Evolutionary conservation across 1,284 basidiomycete species (phyloP), one percentile per base, ranked within the genome.

Genomic region (Rhodotorula sp.): DNA sequence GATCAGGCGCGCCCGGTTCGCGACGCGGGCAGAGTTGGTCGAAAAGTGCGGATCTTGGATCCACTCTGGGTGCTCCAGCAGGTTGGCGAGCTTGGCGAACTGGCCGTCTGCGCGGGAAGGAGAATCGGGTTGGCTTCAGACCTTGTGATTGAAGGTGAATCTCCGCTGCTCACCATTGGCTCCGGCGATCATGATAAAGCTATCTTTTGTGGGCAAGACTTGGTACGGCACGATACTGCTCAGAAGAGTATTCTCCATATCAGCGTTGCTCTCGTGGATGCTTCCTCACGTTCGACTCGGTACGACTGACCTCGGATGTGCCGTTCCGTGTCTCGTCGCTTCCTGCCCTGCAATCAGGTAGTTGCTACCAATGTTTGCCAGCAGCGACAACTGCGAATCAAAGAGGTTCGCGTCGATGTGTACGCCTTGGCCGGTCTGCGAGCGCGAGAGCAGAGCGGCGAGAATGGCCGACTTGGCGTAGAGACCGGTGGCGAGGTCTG

Each of bases 391-490:
- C 58, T 75, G 66, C 51, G 72, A 70, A n/a, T 80, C 77, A 56
- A 77, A 76, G 48, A 75, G 69, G 77, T 89, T 90, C 78, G 77
- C 77, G 60, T 97, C 95, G 64, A 97, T 91, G 86, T 90, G 91
- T 15, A 90, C 87, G 3, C 94, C 95, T 77, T 90, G 85, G 6
- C 93, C 93, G 0, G 94, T 96, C 79, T 89, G 86, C 67, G 87
- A 85, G 30, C 92, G 85, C 22, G 91, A 92, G 68, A 94, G 79
- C 18, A 98, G 83, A 0, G 89, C 93, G 4, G 95, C 94, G 85
- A 98, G 89, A 72, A 97, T 90, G 4, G 93, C 93, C 0, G 92
- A 91, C 70, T 95, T 92, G 4, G 93, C 88, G 80, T 95, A 96
- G n/a, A 97, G 85, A 0, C 95, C 91, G 10, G 92, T 94, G 30